Conservation (phyloP, 164 flowering plant genomes). For the Vitis rupestris region DNA sequence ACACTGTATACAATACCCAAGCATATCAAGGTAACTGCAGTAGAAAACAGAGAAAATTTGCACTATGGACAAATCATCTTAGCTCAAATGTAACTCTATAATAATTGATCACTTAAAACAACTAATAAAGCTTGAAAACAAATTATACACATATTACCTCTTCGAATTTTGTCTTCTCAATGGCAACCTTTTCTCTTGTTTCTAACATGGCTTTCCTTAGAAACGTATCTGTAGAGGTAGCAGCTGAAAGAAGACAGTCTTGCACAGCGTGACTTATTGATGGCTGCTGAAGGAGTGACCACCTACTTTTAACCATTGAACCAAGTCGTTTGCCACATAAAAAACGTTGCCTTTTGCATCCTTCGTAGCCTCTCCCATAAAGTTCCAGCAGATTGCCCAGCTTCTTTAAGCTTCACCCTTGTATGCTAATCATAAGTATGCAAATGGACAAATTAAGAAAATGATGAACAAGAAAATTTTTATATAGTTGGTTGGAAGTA, state of each 20-base stretch:
- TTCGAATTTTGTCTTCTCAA: conserved; percentile 88
- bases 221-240: conserved; percentile 73
- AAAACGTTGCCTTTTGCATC: conserved; percentile 80
- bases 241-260: conserved; percentile 74
- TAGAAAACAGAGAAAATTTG: too few species aligned
- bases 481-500: neutral
- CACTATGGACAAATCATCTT: too few species aligned
- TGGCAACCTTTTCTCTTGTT: conserved; percentile 80
- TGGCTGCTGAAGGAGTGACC: conserved; percentile 79
- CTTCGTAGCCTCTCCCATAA: conserved; percentile 70
- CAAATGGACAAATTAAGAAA: neutral
- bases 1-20: too few species aligned
- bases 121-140: neutral
- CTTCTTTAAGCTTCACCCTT: conserved; percentile 86
- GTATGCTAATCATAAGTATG: conserved; percentile 7
- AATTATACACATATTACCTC: conserved; percentile 50
- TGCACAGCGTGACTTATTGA: conserved; percentile 74
- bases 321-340: conserved; percentile 75
- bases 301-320: conserved; percentile 66
- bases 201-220: conserved; percentile 74
- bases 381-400: conserved; percentile 75
- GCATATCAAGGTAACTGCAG: too few species aligned
- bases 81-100: too few species aligned
- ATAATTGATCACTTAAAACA: too few species aligned
- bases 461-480: neutral